Conservation (phyloP, 2,329 filamentous ascomycete species). For the Colletotrichum gloeosporioides region DNA sequence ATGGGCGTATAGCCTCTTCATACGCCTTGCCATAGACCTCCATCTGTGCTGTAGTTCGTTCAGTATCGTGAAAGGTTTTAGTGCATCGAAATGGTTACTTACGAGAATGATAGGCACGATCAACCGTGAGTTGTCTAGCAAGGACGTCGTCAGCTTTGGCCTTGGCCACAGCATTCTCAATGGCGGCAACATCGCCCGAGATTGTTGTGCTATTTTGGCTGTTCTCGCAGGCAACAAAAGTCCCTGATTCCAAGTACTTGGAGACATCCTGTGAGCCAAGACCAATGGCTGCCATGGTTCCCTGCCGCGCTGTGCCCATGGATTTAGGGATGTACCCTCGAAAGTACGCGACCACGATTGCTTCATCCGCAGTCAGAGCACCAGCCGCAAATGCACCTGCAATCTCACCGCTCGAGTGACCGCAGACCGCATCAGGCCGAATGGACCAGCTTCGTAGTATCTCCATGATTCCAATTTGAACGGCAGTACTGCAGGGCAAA, state of each 20-base stretch:
- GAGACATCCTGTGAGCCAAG: slow-evolving; percentile 33
- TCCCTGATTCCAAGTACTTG: slow-evolving; percentile 27
- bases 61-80: neutral
- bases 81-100: neutral
- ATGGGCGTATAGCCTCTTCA: neutral
- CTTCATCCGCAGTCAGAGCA: slow-evolving; percentile 34
- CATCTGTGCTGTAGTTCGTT: neutral
- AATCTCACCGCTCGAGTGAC: slow-evolving; percentile 50
- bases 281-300: slow-evolving; percentile 44
- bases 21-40: neutral
- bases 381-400: slow-evolving; percentile 48
- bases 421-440: slow-evolving; percentile 37
- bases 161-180: slow-evolving; percentile 27
- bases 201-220: slow-evolving; percentile 33
- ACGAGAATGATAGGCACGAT: slow-evolving; percentile 47
- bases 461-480: slow-evolving; percentile 47
- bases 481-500: slow-evolving; percentile 38
- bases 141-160: slow-evolving; percentile 33
- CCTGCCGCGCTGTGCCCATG: slow-evolving; percentile 1
- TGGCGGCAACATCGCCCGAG: slow-evolving; percentile 20
- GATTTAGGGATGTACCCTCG: slow-evolving; percentile 32
- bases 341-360: slow-evolving; percentile 42
- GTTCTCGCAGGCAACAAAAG: slow-evolving; percentile 34
- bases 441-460: slow-evolving; percentile 36
- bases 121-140: slow-evolving; percentile 36